Evolutionary conservation across 202 grass and related monocot genomes (phyloP), one percentile per base, ranked within the genome.

Genomic region (Musa balbisiana): DNA sequence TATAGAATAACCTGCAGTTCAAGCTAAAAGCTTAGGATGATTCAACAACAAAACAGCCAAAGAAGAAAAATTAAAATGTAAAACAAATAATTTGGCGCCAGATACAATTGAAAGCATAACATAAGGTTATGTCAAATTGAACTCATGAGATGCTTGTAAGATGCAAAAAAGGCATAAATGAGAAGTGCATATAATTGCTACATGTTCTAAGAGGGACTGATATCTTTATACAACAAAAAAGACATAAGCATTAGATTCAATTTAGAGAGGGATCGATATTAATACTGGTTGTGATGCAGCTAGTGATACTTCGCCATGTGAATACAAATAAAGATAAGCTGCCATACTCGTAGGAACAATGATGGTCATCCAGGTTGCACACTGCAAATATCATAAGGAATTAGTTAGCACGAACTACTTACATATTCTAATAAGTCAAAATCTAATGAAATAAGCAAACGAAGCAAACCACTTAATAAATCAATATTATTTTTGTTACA

Each of bases 321-420:
- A 98, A 51, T 98, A 98, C 62, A 98, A 60, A 92, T 94, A 98
- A 67, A 98, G 85, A 64, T 98, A 98, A 69, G 94, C 94, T 83
- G 94, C 92, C 91, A 98, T 98, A 79, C 94, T 98, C 80, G 94
- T 94, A 51, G 94, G 94, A 51, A 98, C 94, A 71, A 94, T 80
- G 62, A 98, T 89, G 68, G 94, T 98, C 81, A 98, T 80, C 94
- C 94, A 98, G 65, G 87, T 94, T 78, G 94, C 88, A 60, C 94
- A 94, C 94, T 98, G 87, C 74, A 81, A 69, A 71, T 73, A 86
- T 19, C 77, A 84, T 2, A 87, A 83, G 29, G 27, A 77, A 55
- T 15, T 53, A 24, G 77, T 23, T 15, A 13, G 60, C 21, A 55
- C n/a, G 15, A 74, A 58, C 8, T 14, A 33, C 11, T 54, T 29